phyloP scores from a whole-genome alignment of 2,329 filamentous ascomycete genomes.

The Metarhizium sp. region DNA sequence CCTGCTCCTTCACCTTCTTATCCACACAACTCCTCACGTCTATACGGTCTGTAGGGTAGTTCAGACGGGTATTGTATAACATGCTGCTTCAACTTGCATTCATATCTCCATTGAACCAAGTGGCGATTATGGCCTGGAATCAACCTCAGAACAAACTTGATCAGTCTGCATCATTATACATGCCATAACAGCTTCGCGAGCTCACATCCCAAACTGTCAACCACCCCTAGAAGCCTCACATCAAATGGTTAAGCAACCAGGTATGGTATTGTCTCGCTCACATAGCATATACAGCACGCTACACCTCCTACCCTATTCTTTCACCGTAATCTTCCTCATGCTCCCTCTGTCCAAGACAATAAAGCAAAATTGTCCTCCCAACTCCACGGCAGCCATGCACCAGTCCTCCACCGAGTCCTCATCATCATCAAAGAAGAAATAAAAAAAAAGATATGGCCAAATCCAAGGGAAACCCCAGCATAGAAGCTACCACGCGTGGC shows the following conservation, averaged over 20 bases:
- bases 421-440: not conserved
- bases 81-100: no score
- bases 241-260: not conserved
- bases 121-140: no score
- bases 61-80: no score
- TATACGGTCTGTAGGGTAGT: no score
- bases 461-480: not conserved
- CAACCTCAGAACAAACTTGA: no score
- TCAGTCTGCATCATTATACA: no score
- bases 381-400: not conserved
- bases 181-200: no score
- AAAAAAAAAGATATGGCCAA: not conserved
- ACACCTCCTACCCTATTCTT: not conserved
- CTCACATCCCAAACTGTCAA: no score
- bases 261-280: slow-evolving; percentile 1
- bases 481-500: not conserved
- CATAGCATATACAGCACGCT: slow-evolving; percentile 1
- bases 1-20: no score
- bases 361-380: not conserved
- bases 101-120: no score
- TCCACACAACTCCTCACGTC: no score
- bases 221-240: not conserved
- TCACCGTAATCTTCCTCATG: not conserved
- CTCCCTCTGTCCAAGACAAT: slow-evolving; percentile 1
- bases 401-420: not conserved